A percentile compares a stretch with the other conserved stretches of the same genome.
phyloP scores from a whole-genome alignment of 2,329 filamentous ascomycete genomes.

The Clonostachys sp. region DNA sequence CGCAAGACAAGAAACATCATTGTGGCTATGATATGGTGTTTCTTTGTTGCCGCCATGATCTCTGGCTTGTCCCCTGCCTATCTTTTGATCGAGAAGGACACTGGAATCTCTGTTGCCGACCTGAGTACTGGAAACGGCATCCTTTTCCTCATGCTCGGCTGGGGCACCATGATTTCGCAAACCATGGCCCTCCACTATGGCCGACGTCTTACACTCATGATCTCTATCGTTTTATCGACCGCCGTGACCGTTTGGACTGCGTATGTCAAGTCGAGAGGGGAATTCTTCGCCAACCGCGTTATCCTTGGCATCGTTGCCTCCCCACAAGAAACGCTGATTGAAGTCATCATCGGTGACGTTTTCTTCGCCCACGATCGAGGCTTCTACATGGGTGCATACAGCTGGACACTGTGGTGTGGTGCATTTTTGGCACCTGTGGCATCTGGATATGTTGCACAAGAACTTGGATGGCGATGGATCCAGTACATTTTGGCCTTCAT shows the following conservation, averaged over 20 bases:
- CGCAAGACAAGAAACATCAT: slow-evolving; percentile 11
- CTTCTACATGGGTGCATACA: too few species aligned
- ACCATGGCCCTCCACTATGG: slow-evolving; percentile 21
- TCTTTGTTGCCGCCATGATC: slow-evolving; percentile 10
- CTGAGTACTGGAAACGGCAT: slow-evolving; percentile 20
- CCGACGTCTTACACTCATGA: slow-evolving; percentile 19
- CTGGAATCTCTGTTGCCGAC: slow-evolving; percentile 11
- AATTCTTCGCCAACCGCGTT: slow-evolving; percentile 18
- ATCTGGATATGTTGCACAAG: too few species aligned
- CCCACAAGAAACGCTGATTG: slow-evolving; percentile 18
- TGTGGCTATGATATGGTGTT: slow-evolving; percentile 13
- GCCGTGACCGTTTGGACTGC: slow-evolving; percentile 18
- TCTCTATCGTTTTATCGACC: slow-evolving; percentile 14
- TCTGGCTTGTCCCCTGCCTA: slow-evolving; percentile 21
- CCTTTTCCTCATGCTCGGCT: slow-evolving; percentile 25
- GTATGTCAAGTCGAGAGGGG: slow-evolving; percentile 10
- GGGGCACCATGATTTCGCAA: slow-evolving; percentile 24
- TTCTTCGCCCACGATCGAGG: slow-evolving; percentile 7
- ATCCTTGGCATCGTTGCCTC: slow-evolving; percentile 17
- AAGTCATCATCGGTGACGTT: slow-evolving; percentile 18
- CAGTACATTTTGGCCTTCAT: too few species aligned
- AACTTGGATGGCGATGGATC: too few species aligned
- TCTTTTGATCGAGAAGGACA: slow-evolving; percentile 14
- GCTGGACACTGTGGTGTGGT: too few species aligned
- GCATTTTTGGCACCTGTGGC: too few species aligned